These are phyloP conservation scores for Onygenales sp. DNA, from an alignment of 2,329 filamentous ascomycete genomes.

Conservation along the genomic window DNA sequence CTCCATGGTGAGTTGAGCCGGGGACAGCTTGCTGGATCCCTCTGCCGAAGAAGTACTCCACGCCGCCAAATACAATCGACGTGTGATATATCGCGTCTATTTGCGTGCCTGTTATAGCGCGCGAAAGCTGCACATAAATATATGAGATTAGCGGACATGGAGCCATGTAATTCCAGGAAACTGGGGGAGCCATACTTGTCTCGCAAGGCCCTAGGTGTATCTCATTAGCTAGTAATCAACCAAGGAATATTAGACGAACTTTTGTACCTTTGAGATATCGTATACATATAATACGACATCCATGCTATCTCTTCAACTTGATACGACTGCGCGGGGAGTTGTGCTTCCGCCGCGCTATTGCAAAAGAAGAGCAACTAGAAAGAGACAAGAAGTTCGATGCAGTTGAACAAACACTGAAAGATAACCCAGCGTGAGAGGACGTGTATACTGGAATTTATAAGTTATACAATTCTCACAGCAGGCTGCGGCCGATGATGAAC, in stretches of 20 bases:
- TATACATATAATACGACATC: slow-evolving; percentile 71
- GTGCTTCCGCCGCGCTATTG: not conserved
- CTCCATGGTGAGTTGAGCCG: slow-evolving; percentile 77
- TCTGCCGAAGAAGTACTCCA: slow-evolving; percentile 85
- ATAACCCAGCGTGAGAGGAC: too few relatives aligned
- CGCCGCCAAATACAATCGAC: slow-evolving; percentile 70
- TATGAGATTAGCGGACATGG: not conserved
- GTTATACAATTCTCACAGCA: too few relatives aligned
- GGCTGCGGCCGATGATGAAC: too few relatives aligned
- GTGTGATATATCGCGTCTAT: slow-evolving; percentile 96
- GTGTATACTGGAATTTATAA: too few relatives aligned
- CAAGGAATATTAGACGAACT: slow-evolving; percentile 1
- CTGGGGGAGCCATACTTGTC: slow-evolving; percentile 29
- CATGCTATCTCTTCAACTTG: slow-evolving; percentile 37
- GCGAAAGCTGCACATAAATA: slow-evolving; percentile 38
- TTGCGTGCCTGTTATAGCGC: slow-evolving; percentile 52
- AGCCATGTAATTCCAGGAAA: too few relatives aligned
- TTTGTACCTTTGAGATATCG: slow-evolving; percentile 54
- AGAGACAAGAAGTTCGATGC: not conserved
- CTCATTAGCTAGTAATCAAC: not conserved
- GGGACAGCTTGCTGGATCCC: slow-evolving; percentile 74
- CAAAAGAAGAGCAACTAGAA: not conserved
- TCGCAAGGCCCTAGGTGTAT: slow-evolving; percentile 42
- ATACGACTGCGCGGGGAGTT: not conserved
- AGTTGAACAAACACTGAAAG: too few relatives aligned